These are phyloP conservation scores for Trichosporon sp. DNA, from an alignment of 1,284 basidiomycete species.

Conservation along the genomic window DNA sequence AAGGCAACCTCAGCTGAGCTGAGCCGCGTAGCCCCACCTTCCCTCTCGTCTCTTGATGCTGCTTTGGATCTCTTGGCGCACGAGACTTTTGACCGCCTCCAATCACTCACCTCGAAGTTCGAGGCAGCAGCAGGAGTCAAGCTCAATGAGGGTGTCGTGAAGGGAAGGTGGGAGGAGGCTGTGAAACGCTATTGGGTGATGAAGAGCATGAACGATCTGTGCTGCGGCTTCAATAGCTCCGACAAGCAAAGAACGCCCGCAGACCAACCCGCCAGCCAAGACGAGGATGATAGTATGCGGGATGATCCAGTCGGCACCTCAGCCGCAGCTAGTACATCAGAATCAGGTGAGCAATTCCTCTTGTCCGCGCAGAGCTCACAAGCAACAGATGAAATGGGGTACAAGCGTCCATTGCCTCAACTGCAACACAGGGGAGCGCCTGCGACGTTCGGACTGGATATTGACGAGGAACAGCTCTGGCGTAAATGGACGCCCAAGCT, in stretches of 20 bases:
- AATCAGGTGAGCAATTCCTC: background rate
- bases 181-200: conserved; percentile 42
- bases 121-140: conserved; percentile 36
- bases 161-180: conserved; percentile 41
- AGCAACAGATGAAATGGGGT: background rate
- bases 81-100: conserved; percentile 38
- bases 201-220: conserved; percentile 41
- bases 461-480: conserved; percentile 37
- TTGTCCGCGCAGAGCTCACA: background rate
- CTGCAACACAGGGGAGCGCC: conserved; percentile 31
- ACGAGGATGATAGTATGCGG: conserved; percentile 1
- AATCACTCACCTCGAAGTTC: conserved; percentile 32
- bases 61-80: conserved; percentile 42
- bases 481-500: conserved; percentile 35
- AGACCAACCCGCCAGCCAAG: conserved; percentile 13
- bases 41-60: conserved; percentile 37
- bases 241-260: background rate
- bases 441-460: conserved; percentile 20
- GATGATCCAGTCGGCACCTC: background rate
- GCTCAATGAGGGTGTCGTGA: conserved; percentile 35
- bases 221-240: conserved; percentile 18
- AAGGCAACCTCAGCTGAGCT: conserved; percentile 15
- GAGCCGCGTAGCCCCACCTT: conserved; percentile 7
- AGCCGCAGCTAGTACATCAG: background rate
- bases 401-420: conserved; percentile 21